These are phyloP conservation scores for Lipomyces yamanashiensis DNA, from an alignment of 805 yeast species.

Conservation along the genomic window DNA sequence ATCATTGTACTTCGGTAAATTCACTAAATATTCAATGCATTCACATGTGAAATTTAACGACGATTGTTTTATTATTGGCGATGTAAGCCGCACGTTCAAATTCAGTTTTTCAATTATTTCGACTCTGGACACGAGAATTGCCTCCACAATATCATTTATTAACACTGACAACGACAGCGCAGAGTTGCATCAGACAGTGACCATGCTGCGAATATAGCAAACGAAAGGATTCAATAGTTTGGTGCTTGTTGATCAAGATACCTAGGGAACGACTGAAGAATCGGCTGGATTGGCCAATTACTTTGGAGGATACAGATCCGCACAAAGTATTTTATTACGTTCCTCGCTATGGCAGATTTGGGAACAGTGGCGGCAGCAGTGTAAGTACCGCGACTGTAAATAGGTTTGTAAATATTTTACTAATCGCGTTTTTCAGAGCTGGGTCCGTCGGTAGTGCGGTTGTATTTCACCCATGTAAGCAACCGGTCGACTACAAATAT, in stretches of 20 bases:
- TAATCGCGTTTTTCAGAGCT: constrained; percentile 12
- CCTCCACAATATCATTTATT: not conserved
- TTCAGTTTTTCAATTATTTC: too few relatives aligned
- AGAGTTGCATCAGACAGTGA: too few relatives aligned
- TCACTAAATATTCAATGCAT: too few relatives aligned
- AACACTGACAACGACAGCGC: not conserved
- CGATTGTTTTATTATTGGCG: too few relatives aligned
- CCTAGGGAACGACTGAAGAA: too few relatives aligned
- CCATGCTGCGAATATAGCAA: too few relatives aligned
- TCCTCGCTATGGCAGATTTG: constrained; percentile 18
- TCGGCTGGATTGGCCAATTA: too few relatives aligned
- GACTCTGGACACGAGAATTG: not conserved
- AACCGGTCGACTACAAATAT: not conserved
- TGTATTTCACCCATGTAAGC: constrained; percentile 33
- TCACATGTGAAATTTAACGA: too few relatives aligned
- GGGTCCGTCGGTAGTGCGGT: constrained; percentile 34
- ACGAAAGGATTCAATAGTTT: not conserved
- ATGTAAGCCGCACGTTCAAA: too few relatives aligned
- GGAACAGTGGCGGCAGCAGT: constrained; percentile 30
- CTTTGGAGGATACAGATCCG: not conserved
- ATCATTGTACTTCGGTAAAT: too few relatives aligned
- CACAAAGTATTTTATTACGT: not conserved
- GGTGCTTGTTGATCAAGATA: not conserved
- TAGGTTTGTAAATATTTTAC: not conserved
- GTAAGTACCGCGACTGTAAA: constrained; percentile 7